These are phyloP conservation scores for Taiozyma sp. DNA, from an alignment of 1,139 yeast genomes.

Conservation along the genomic window DNA sequence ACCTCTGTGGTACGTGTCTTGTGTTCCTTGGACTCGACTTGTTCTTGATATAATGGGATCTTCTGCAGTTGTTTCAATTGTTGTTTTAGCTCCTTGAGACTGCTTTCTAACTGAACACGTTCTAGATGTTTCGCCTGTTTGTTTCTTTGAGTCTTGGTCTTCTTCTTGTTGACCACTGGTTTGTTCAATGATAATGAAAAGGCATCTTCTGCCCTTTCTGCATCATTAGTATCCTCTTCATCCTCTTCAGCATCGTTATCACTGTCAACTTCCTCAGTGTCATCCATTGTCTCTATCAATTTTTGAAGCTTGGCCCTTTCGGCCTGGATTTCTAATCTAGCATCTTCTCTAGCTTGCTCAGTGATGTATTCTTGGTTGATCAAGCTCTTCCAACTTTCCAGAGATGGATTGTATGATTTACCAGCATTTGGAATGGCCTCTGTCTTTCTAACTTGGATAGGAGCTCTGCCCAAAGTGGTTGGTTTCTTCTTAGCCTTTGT, in stretches of 20 bases:
- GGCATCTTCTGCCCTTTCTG: constrained; percentile 11
- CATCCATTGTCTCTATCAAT: constrained; percentile 56
- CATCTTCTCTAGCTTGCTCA: constrained; percentile 64
- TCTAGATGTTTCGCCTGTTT: constrained; percentile 62
- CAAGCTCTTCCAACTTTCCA: constrained; percentile 75
- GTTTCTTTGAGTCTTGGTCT: constrained; percentile 75
- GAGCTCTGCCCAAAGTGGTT: constrained; percentile 47
- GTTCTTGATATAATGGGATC: constrained; percentile 44
- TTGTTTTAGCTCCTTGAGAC: constrained; percentile 51
- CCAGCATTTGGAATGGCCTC: constrained; percentile 72
- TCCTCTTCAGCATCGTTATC: constrained; percentile 38
- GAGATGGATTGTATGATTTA: constrained; percentile 87
- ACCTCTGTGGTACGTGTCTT: constrained; percentile 21
- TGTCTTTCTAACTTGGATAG: constrained; percentile 43
- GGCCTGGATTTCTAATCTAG: constrained; percentile 52
- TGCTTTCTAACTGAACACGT: constrained; percentile 46
- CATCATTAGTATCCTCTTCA: constrained; percentile 30
- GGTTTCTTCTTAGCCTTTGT: constrained; percentile 53
- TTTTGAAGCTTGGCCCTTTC: constrained; percentile 60
- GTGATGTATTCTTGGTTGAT: constrained; percentile 59
- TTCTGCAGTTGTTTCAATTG: constrained; percentile 55
- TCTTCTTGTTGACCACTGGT: constrained; percentile 63
- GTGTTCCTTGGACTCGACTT: constrained; percentile 26
- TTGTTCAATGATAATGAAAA: constrained; percentile 54
- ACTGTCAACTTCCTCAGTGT: constrained; percentile 45